A percentile compares a stretch with the other conserved stretches of the same genome.
Evolutionary conservation across 78 protist genomes (phyloP).

Genomic region (slime mould (Dictyostelium discoideum)): DNA sequence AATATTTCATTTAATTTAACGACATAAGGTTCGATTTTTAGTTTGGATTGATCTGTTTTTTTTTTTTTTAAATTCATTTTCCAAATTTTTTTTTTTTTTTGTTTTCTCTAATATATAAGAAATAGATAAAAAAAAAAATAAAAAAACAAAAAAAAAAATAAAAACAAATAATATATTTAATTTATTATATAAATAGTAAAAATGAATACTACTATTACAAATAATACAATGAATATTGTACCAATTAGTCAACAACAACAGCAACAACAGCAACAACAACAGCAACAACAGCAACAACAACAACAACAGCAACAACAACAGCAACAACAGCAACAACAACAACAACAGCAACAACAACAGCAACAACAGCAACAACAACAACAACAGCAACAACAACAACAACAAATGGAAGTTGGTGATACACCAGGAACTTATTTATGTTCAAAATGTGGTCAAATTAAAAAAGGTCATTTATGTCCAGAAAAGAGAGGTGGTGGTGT

Average conservation of each 20-base stretch:
- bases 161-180: background rate
- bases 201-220: background rate
- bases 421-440: slow-evolving; percentile 50
- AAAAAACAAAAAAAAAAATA: too few relatives aligned
- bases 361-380: too few relatives aligned
- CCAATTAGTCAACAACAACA: background rate
- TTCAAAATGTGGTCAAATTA: slow-evolving; percentile 66
- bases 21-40: background rate
- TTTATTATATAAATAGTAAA: background rate
- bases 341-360: too few relatives aligned
- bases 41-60: background rate
- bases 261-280: background rate
- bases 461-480: slow-evolving; percentile 67
- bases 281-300: too few relatives aligned
- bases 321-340: too few relatives aligned
- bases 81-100: background rate
- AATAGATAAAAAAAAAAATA: background rate
- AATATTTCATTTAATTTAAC: background rate
- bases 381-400: background rate
- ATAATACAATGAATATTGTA: background rate
- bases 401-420: background rate
- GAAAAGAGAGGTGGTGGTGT: background rate
- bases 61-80: background rate
- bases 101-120: background rate
- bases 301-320: too few relatives aligned